Evolutionary conservation across 2,329 filamentous ascomycete genomes (phyloP).

Genomic region (Emergomyces africanus): DNA sequence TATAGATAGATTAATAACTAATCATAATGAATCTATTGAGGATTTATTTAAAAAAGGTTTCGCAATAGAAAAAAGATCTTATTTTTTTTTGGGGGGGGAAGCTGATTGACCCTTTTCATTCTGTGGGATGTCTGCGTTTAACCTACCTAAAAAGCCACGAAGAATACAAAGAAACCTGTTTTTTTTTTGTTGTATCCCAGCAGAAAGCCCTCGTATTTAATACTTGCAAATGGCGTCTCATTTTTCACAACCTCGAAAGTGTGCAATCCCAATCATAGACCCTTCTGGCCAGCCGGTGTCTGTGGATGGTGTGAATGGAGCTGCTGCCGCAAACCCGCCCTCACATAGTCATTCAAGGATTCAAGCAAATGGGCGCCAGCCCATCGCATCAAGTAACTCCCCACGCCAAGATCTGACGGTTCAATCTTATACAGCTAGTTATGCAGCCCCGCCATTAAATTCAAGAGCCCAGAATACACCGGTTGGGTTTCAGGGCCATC

Average conservation of each 20-base stretch:
- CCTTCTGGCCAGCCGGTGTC: not conserved
- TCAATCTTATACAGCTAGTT: not conserved
- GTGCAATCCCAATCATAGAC: conserved; percentile 1
- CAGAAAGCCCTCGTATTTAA: not conserved
- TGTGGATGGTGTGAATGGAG: not conserved
- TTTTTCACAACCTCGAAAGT: not conserved
- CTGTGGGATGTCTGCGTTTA: not conserved
- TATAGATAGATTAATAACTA: too few relatives aligned
- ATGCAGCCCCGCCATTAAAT: not conserved
- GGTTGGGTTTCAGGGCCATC: not conserved
- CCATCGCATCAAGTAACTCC: not conserved
- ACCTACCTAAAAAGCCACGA: not conserved
- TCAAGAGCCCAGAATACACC: not conserved
- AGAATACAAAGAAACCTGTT: not conserved
- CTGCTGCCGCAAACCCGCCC: not conserved
- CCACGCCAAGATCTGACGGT: not conserved
- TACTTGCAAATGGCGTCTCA: not conserved
- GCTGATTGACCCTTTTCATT: too few relatives aligned
- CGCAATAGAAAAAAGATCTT: too few relatives aligned
- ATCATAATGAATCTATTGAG: too few relatives aligned
- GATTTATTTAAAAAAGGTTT: too few relatives aligned
- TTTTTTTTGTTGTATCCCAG: not conserved
- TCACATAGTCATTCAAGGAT: not conserved
- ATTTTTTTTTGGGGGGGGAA: too few relatives aligned
- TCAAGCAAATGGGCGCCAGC: not conserved